Evolutionary conservation across 331 rosid genomes (phyloP).

Genomic region (Pyrus hybrid): DNA sequence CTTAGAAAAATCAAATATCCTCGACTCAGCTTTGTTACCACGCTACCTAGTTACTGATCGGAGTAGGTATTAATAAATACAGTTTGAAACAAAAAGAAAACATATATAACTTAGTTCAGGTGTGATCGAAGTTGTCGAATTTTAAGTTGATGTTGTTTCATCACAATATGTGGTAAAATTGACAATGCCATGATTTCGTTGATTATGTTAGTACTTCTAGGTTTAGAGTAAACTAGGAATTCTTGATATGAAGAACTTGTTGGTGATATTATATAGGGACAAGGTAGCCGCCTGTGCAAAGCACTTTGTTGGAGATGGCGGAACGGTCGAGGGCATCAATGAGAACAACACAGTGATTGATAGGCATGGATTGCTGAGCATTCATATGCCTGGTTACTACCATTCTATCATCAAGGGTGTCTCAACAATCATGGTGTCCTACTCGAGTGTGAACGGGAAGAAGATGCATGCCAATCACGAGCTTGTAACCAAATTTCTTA

Average conservation of each 20-base stretch:
- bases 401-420: slow-evolving; percentile 17
- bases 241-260: neutral
- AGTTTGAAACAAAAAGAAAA: too few relatives aligned
- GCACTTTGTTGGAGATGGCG: slow-evolving; percentile 17
- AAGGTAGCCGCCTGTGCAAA: slow-evolving; percentile 20
- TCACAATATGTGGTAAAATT: too few relatives aligned
- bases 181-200: too few relatives aligned
- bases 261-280: neutral
- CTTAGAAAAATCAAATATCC: too few relatives aligned
- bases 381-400: slow-evolving; percentile 15
- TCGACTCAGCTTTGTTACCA: too few relatives aligned
- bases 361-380: slow-evolving; percentile 1
- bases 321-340: slow-evolving; percentile 8
- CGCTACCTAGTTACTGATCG: too few relatives aligned
- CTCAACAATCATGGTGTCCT: slow-evolving; percentile 12
- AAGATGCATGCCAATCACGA: slow-evolving; percentile 12
- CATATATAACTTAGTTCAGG: too few relatives aligned
- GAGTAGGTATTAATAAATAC: too few relatives aligned
- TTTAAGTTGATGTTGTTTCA: too few relatives aligned
- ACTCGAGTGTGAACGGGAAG: slow-evolving; percentile 10
- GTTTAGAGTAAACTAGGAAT: too few relatives aligned
- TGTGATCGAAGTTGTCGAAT: too few relatives aligned
- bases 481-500: slow-evolving; percentile 9
- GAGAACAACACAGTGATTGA: slow-evolving; percentile 10
- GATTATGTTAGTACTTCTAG: too few relatives aligned